phyloP scores from a whole-genome alignment of 352 stramenopile genomes.

The Phytophthora chlamydospora region DNA sequence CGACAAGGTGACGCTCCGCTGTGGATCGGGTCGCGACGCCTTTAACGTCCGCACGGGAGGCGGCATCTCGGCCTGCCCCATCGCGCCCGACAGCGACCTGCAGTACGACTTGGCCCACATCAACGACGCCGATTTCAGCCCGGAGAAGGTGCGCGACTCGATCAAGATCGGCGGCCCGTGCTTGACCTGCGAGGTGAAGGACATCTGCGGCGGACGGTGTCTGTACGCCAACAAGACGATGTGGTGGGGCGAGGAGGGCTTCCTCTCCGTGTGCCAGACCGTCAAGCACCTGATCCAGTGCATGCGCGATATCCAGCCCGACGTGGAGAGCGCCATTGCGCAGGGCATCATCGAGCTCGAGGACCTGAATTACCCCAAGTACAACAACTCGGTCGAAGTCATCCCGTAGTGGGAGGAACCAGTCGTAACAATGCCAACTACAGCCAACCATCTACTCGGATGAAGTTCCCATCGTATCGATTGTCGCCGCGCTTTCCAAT shows the following conservation, averaged over 20 bases:
- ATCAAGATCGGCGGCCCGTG: conserved; percentile 35
- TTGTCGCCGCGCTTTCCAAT: too few relatives aligned
- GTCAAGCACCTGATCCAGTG: conserved; percentile 46
- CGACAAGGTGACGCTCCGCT: conserved; percentile 34
- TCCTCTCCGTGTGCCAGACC: conserved; percentile 39
- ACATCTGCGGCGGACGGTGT: conserved; percentile 43
- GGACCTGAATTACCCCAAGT: conserved; percentile 43
- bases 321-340: conserved; percentile 37
- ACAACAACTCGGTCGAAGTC: conserved; percentile 49
- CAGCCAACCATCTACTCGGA: too few relatives aligned
- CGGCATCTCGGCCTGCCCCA: conserved; percentile 41
- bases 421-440: conserved; percentile 5
- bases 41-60: conserved; percentile 47
- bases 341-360: conserved; percentile 41
- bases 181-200: conserved; percentile 42
- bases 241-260: conserved; percentile 50
- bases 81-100: conserved; percentile 37
- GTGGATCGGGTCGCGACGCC: conserved; percentile 37
- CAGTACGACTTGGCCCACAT: conserved; percentile 37
- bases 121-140: conserved; percentile 35
- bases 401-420: conserved; percentile 31
- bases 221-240: conserved; percentile 54
- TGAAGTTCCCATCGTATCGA: too few relatives aligned
- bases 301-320: conserved; percentile 36
- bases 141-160: conserved; percentile 35